Percentiles rank a stretch among this genome's conserved stretches.
phyloP scores from a whole-genome alignment of 768 basidiomycete species.

The Phanerochaete carnosa region DNA sequence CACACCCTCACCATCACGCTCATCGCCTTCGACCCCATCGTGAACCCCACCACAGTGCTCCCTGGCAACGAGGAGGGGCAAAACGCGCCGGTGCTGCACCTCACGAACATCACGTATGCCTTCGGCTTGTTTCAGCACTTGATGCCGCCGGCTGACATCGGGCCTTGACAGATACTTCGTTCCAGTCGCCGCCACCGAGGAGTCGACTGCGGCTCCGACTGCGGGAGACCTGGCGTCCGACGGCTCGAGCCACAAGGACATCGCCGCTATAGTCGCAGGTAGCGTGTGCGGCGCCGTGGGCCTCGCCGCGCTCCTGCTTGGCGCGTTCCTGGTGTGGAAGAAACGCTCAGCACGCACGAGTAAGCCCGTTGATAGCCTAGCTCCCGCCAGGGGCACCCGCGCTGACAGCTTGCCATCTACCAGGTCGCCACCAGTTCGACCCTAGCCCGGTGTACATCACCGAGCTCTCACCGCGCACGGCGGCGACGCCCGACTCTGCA shows the following conservation, averaged over 20 bases:
- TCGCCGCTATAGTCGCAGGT: constrained; percentile 8
- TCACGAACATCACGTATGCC: constrained; percentile 2
- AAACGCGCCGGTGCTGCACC: constrained; percentile 4
- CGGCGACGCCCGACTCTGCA: background rate
- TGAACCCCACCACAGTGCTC: background rate
- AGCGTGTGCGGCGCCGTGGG: constrained; percentile 6
- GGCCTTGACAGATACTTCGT: constrained; percentile 4
- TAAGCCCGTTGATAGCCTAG: background rate
- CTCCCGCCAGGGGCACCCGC: background rate
- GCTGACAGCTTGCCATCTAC: background rate
- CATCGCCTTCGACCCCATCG: background rate
- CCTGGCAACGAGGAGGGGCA: background rate
- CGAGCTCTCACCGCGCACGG: background rate
- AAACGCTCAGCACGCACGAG: background rate
- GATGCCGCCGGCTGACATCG: background rate
- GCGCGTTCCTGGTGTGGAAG: background rate
- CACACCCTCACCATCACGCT: constrained; percentile 4
- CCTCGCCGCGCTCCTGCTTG: background rate
- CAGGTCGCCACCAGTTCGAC: constrained; percentile 8
- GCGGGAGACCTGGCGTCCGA: background rate
- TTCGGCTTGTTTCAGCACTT: background rate
- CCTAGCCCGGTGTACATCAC: constrained; percentile 5
- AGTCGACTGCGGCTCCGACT: background rate
- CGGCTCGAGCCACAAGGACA: background rate
- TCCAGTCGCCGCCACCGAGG: background rate